A percentile compares a stretch with the other conserved stretches of the same genome.
Evolutionary conservation across 2,329 filamentous ascomycete genomes (phyloP).

Genomic region (Cytospora schulzeri): DNA sequence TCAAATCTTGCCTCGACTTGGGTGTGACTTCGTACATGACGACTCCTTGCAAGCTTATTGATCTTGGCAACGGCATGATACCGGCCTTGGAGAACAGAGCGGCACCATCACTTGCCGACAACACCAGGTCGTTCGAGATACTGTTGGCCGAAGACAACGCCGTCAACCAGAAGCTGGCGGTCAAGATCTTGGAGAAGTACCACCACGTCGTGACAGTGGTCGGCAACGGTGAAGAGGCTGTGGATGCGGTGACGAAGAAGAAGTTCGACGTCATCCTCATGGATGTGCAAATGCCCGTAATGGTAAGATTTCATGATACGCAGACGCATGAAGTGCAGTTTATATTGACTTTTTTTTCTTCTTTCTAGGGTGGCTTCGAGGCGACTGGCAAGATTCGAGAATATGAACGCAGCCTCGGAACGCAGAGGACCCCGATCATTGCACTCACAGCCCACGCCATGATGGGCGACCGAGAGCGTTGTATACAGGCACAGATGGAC

Average conservation of each 20-base stretch:
- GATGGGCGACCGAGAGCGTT: slow-evolving; percentile 97
- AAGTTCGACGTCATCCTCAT: slow-evolving; percentile 97
- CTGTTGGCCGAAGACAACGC: slow-evolving; percentile 95
- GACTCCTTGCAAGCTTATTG: slow-evolving; percentile 89
- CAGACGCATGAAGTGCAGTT: slow-evolving; percentile 20
- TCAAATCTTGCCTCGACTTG: slow-evolving; percentile 91
- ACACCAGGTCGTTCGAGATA: slow-evolving; percentile 94
- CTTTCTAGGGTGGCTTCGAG: slow-evolving; percentile 81
- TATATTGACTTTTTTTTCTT: slow-evolving; percentile 40
- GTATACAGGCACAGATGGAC: slow-evolving; percentile 98
- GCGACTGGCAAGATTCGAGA: slow-evolving; percentile 95
- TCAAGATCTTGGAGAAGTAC: slow-evolving; percentile 97
- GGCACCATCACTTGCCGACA: slow-evolving; percentile 87
- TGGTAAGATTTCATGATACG: slow-evolving; percentile 60
- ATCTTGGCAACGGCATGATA: slow-evolving; percentile 94
- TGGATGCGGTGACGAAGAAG: slow-evolving; percentile 88
- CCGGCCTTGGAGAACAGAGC: slow-evolving; percentile 92
- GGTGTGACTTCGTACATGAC: slow-evolving; percentile 99
- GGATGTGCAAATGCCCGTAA: slow-evolving; percentile 99
- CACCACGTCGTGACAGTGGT: slow-evolving; percentile 91
- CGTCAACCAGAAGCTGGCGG: slow-evolving; percentile 92
- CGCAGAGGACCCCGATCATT: slow-evolving; percentile 89
- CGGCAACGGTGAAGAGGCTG: slow-evolving; percentile 89
- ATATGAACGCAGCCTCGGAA: slow-evolving; percentile 80
- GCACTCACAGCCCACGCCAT: slow-evolving; percentile 97